Evolutionary conservation across 2,329 filamentous ascomycete genomes (phyloP).

Genomic region (Metarhizium album): DNA sequence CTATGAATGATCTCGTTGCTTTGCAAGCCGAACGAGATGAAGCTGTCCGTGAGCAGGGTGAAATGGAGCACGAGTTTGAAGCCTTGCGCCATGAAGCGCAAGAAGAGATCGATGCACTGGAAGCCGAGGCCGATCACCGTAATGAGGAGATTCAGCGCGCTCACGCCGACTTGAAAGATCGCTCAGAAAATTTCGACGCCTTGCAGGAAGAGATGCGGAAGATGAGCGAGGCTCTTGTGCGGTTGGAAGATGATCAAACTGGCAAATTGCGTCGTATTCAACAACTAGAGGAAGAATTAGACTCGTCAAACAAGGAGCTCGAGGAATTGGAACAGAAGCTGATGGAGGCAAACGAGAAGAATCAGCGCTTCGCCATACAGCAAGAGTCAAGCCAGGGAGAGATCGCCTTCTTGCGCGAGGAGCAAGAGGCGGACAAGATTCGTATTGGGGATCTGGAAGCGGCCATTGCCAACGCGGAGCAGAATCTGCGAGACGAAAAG

Average conservation of each 20-base stretch:
- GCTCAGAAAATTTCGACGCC: slow-evolving; percentile 80
- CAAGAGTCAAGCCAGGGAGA: slow-evolving; percentile 88
- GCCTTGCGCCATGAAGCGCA: slow-evolving; percentile 52
- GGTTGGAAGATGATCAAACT: slow-evolving; percentile 82
- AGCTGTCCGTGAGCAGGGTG: slow-evolving; percentile 54
- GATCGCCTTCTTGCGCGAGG: slow-evolving; percentile 88
- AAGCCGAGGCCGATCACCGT: slow-evolving; percentile 63
- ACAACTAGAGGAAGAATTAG: slow-evolving; percentile 71
- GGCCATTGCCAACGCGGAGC: slow-evolving; percentile 66
- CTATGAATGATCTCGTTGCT: slow-evolving; percentile 67
- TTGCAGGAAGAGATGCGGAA: slow-evolving; percentile 88
- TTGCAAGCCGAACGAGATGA: slow-evolving; percentile 81
- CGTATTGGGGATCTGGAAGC: slow-evolving; percentile 91
- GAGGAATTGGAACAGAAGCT: slow-evolving; percentile 78
- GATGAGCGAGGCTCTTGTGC: slow-evolving; percentile 75
- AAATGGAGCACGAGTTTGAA: slow-evolving; percentile 51
- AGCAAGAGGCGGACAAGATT: slow-evolving; percentile 96
- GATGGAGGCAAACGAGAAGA: slow-evolving; percentile 76
- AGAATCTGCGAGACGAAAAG: slow-evolving; percentile 72
- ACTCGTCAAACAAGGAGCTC: slow-evolving; percentile 76
- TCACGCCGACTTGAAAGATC: slow-evolving; percentile 60
- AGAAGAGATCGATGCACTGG: slow-evolving; percentile 54
- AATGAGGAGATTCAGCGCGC: slow-evolving; percentile 60
- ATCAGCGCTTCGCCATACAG: slow-evolving; percentile 77
- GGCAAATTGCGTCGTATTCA: slow-evolving; percentile 69